Base-by-base conservation (phyloP, 2,329 filamentous ascomycete genomes). In the Diaporthe aspalathi region DNA sequence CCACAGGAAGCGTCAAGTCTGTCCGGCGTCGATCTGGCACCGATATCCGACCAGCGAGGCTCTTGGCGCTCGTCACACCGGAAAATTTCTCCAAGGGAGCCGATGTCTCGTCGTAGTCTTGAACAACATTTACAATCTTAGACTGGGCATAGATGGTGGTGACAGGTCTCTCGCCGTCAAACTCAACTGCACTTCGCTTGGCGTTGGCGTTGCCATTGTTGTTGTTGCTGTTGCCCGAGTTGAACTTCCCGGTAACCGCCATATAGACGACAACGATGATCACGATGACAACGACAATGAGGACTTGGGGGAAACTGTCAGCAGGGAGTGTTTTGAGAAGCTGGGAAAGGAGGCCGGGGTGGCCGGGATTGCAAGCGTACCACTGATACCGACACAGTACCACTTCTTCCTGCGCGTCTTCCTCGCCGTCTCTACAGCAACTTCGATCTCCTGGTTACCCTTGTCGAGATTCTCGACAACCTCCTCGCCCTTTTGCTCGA, bases 381-480 rank as follows among this genome's bases (percentile, higher is more conserved):
- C 84, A 76, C 87, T 84, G 78, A 98, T 94, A 77, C 92, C 91
- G 76, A 97, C 84, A 86, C 94, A 97, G 80, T 93, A 95, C 95
- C 94, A 98, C 92, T 98, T 98, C 94, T 97, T 97, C 85, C 91
- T 93, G 76, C 93, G 89, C 65, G 92, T 93, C 76, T 90, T 89
- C 80, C 92, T 88, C 11, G 95, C 95, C 76, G 93, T 97, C 73
- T 88, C 87, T 74, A 97, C 93, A 16, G 95, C 95, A n/a, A 88
- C 89, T 49, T 88, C 90, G 72, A 98, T 93, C 81, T 98, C 90
- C 74, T 90, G 88, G 79, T 96, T 98, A 74, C 92, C 95, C 80
- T 96, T 92, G 78, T 92, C 90, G 60, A 98, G 89, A 81, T 98
- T 93, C 71, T 92, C 90, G 62, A 93, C 90, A 49, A 96, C 93